Evolutionary conservation across 1,284 basidiomycete species (phyloP).

Genomic region (Heliocybe sulcata): DNA sequence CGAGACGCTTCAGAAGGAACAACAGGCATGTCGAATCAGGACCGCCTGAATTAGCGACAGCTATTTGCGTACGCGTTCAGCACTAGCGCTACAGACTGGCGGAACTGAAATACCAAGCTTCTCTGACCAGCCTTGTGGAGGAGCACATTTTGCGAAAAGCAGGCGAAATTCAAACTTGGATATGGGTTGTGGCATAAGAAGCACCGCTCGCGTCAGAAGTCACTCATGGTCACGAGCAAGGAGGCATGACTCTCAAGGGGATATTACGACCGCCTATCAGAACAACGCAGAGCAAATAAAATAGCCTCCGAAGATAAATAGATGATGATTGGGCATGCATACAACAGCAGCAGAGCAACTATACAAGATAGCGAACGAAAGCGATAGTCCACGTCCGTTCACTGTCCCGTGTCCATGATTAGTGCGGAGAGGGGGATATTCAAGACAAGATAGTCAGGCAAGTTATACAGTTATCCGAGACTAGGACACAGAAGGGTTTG

Average conservation of each 20-base stretch:
- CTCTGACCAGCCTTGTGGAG: conserved; percentile 19
- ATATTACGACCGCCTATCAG: no score
- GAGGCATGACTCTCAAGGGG: no score
- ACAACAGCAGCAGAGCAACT: conserved; percentile 2
- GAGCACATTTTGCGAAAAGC: conserved; percentile 20
- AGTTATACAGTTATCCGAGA: neutral
- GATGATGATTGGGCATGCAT: neutral
- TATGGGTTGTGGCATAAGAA: neutral
- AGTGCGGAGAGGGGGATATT: neutral
- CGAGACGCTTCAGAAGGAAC: conserved; percentile 38
- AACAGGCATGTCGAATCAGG: conserved; percentile 74
- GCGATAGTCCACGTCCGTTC: conserved; percentile 63
- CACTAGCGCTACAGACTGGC: neutral
- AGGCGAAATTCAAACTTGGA: conserved; percentile 17
- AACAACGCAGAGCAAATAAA: neutral
- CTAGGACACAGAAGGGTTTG: neutral
- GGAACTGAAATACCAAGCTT: conserved; percentile 14
- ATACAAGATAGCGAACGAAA: conserved; percentile 45
- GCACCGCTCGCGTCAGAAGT: neutral
- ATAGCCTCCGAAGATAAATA: neutral
- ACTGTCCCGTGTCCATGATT: conserved; percentile 39
- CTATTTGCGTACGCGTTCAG: conserved; percentile 25
- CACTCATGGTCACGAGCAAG: no score
- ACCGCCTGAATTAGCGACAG: conserved; percentile 71
- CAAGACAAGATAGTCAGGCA: neutral